Evolutionary conservation across 805 yeast genomes (phyloP), one percentile per base, ranked within the genome.

Genomic region (Brettanomyces nanus): DNA sequence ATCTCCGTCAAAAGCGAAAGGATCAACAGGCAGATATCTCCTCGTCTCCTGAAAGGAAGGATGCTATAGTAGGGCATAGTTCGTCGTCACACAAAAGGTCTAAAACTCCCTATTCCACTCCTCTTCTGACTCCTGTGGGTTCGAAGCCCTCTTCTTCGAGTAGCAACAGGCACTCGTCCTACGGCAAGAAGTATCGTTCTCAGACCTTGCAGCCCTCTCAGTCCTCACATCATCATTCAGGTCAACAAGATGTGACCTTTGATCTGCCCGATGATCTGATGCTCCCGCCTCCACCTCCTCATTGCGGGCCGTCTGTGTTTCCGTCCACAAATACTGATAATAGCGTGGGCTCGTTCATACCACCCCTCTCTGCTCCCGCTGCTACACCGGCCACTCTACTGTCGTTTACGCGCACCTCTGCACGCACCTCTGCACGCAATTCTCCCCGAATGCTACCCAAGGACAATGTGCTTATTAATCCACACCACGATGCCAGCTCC

Each of bases 21-120:
- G 64, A 38, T 49, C 52, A 45, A 40, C 41, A 29, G 21, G 32
- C 45, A 26, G 43, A 33, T 29, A 38, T 42, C 13, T 42, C 52
- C 1, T 45, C 57, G 10, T 47, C 56, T 3, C 44, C 54, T 10
- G 50, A 47, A 10, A 54, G 48, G 21, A 44, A 44, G 3, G 46
- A 49, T 7, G 26, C 42, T 21, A n/a, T 19, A 7, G n/a, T n/a
- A 23, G 17, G 33, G 21, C 19, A 11, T 20, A 31, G 14, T 28
- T 33, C 20, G 40, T 28, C 13, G 31, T 34, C 27, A 28, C 37
- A 32, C 45, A 57, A 52, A 44, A 54, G 58, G 40, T 54, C 68
- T 4, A 65, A 60, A 40, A 64, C 69, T 2, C 68, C 69, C 1
- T 61, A 58, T 1, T 50, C 59, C 38, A 64, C 69, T 1, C 69